Evolutionary conservation across 2,329 filamentous ascomycete genomes (phyloP), one percentile per base, ranked within the genome.

Genomic region (Fusarium fracticaudum): DNA sequence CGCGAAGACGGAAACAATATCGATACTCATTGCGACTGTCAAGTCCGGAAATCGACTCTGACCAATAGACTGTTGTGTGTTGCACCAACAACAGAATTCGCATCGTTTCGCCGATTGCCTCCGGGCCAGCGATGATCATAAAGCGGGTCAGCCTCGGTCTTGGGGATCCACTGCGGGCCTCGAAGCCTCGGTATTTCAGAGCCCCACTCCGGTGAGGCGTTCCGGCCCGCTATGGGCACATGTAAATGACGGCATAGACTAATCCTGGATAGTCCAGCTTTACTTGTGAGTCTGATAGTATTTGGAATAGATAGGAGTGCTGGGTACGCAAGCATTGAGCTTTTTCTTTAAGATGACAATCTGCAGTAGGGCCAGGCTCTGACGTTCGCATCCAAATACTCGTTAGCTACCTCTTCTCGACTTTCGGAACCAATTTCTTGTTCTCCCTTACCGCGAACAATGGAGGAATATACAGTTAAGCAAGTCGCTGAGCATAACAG

Each of bases 401-500:
- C 5, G 17, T 37, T 18, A 9, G 17, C 15, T 18, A 37, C 35
- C 35, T 18, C 15, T 18, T 2, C 35, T 37, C 17, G 35, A 37
- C 35, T 37, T 37, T 17, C 35, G 15, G 35, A 12, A 10, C 3
- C 5, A 33, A 7, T 17, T 9, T 20, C 5, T 0, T 3, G 0
- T 40, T 15, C 3, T 17, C 2, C 15, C 2, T 18, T 7, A 11
- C 3, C 5, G 1, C 5, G 1, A 13, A 5, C 6, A 14, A 67
- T 67, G 65, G 40, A 47, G 3, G 65, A 68, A 54, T 68, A 38
- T 6, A 68, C 64, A 0, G 8, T 18, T 3, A 68, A 68, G 31
- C 47, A 68, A 24, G 54, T 68, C 3, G 65, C 64, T 38, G 65
- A 68, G 11, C 64, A 68, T 6, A 68, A 54, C 22, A 68, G 24